Base-by-base conservation (phyloP, 2,329 filamentous ascomycete genomes). In the Sporothrix schenckii region DNA sequence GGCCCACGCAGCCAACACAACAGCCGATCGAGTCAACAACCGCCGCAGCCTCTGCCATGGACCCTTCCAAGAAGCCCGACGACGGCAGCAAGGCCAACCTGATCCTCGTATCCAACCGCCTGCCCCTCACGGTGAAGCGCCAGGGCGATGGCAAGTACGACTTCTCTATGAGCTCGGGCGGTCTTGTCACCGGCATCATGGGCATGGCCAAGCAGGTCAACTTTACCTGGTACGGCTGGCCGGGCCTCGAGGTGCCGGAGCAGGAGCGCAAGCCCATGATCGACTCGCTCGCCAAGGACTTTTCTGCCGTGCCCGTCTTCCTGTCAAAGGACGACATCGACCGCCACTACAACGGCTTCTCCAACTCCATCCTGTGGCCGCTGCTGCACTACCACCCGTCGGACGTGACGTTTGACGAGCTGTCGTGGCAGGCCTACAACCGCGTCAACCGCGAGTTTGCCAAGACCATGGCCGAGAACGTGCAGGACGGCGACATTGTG, bases 141-240 rank as follows among this genome's bases (percentile, higher is more conserved):
- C 91, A 91, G 68, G 92, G 95, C 68, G 92, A 97, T 84, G 94
- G 93, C 77, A 91, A 91, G 79, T 99, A 97, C 83, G 88, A 90
- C 77, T 97, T 97, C 81, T 93, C 91, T 79, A 97, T 97, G 92
- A 98, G 94, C 61, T 98, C 95, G 1, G 95, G 95, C 71, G 95
- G 95, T 53, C 87, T 99, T 53, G 95, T 98, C 77, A 97, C 93
- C 66, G 95, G 95, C 24, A 85, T 99, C 72, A 97, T 92, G 75
- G 95, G 95, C 34, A 83, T 98, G 71, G 91, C 92, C 76, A 97
- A 97, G 82, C 91, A 92, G 44, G 97, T 93, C 34, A 94, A 90
- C 75, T 98, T 98, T 81, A 92, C 95, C 80, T 99, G 95, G 95
- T 98, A 98, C 81, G 95, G 95, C 75, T 98, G 95, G 94, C 94